phyloP scores from a whole-genome alignment of 345 rosid species.

The Pugionium dolabratum region DNA sequence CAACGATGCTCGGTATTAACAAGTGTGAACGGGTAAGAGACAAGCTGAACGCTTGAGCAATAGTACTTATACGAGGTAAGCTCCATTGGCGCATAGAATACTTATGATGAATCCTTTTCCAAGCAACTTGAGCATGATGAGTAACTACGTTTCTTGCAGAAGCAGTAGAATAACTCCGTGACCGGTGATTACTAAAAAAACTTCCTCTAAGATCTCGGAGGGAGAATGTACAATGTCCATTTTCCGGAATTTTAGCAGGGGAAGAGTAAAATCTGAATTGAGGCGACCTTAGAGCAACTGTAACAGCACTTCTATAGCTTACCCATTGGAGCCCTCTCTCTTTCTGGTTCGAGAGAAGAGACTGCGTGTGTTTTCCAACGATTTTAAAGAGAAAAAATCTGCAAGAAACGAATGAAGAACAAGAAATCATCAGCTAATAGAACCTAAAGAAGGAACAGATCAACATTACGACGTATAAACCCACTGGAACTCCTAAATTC shows the following conservation, averaged over 20 bases:
- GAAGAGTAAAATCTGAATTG: conserved; percentile 25
- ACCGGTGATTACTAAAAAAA: conserved; percentile 2
- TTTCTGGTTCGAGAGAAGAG: conserved; percentile 25
- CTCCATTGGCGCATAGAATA: conserved; percentile 41
- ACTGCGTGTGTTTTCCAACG: conserved; percentile 30
- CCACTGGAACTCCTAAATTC: conserved; percentile 3
- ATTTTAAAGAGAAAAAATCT: conserved; percentile 28
- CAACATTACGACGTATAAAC: too few species aligned
- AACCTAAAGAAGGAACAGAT: conserved; percentile 12
- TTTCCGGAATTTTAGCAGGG: conserved; percentile 25
- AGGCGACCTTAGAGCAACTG: too few species aligned
- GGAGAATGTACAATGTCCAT: conserved; percentile 21
- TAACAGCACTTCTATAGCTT: conserved; percentile 33
- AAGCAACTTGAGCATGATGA: conserved; percentile 59
- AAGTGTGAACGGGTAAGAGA: conserved; percentile 76
- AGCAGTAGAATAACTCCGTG: conserved; percentile 19
- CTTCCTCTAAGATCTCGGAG: conserved; percentile 20
- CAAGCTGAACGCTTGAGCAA: conserved; percentile 83
- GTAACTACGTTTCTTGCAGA: conserved; percentile 48
- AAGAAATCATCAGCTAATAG: not conserved
- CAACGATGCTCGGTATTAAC: conserved; percentile 57
- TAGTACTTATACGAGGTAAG: conserved; percentile 53
- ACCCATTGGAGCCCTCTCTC: conserved; percentile 30
- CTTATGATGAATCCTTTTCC: conserved; percentile 58
- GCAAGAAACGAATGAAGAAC: conserved; percentile 12